Evolutionary conservation across 2,329 filamentous ascomycete species (phyloP), one percentile per base, ranked within the genome.

Genomic region (Gnomoniopsis sp.): DNA sequence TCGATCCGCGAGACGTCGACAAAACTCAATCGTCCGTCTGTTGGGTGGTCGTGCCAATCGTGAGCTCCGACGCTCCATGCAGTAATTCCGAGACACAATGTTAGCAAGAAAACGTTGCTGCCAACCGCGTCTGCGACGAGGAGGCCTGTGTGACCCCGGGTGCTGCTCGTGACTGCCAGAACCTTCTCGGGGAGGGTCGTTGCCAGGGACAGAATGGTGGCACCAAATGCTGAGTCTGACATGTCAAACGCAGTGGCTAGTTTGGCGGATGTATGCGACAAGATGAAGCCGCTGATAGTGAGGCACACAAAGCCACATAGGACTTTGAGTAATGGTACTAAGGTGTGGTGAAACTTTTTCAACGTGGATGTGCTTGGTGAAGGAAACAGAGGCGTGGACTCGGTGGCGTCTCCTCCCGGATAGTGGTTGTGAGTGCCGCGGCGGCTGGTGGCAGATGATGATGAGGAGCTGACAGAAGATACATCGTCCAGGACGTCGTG

Each of bases 161-260:
- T 69, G 17, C 78, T 76, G 59, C 78, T 79, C 23, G 82, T 61
- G 3, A 82, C 70, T 1, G 80, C 76, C 49, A 83, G 64, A 43
- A 82, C 72, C 63, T 83, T 83, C 63, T 83, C 80, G 0, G 81
- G 80, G 1, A 84, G 68, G 0, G 80, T 83, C 0, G 80, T 84
- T 6, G 78, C 80, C 12, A 61, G 52, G 23, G 59, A 61, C 34
- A 61, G 34, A 48, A 61, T 33, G 34, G 59, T 61, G 19, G 59
- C 59, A 21, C 59, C 59, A 50, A 61, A 61, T 6, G 58, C 57
- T 41, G 64, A 62, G 26, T 57, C 57, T 38, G 62, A 66, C 22
- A 67, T 62, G 47, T 51, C 52, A 11, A 64, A 58, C 1, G 61
- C 52, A 3, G 60, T 23, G 19, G 63, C 61, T 19, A 67, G 59